Conservation (phyloP, 139 green algal species). For the Coelastrella sp. region DNA sequence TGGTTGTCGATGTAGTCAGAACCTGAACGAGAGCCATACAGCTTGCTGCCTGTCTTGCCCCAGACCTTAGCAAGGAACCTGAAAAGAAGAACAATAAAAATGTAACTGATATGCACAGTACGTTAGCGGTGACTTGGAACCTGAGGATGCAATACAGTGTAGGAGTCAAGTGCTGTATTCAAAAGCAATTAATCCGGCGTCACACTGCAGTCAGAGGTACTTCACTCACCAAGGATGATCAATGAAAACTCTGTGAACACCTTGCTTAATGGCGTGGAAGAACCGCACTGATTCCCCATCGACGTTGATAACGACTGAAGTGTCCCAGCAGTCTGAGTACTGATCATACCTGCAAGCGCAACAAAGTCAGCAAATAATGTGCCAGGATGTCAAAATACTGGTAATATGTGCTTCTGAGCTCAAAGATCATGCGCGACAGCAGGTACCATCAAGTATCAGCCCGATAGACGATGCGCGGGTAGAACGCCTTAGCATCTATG, state of each 20-base stretch:
- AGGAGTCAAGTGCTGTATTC: too few species aligned
- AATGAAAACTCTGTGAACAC: slow-evolving; percentile 97
- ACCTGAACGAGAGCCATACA: slow-evolving; percentile 93
- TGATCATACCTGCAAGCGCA: slow-evolving; percentile 90
- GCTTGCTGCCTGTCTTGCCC: slow-evolving; percentile 96
- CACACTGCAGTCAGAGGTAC: neutral
- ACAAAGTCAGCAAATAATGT: neutral
- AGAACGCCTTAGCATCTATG: too few species aligned
- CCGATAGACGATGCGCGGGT: too few species aligned
- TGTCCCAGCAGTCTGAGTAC: slow-evolving; percentile 98
- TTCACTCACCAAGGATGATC: slow-evolving; percentile 83
- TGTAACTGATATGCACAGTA: too few species aligned
- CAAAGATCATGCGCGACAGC: too few species aligned
- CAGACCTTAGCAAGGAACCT: slow-evolving; percentile 96
- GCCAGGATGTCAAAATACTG: slow-evolving; percentile 96
- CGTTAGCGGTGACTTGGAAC: too few species aligned
- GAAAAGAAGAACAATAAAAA: neutral
- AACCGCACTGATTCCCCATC: slow-evolving; percentile 88
- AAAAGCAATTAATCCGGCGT: too few species aligned
- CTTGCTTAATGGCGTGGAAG: slow-evolving; percentile 97
- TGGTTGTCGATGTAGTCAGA: slow-evolving; percentile 97
- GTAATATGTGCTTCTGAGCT: slow-evolving; percentile 95
- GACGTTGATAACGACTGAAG: slow-evolving; percentile 79
- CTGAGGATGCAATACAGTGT: too few species aligned
- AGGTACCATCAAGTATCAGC: too few species aligned